These are phyloP conservation scores for Sindora glabra DNA, from an alignment of 306 rosid species.

Conservation along the genomic window DNA sequence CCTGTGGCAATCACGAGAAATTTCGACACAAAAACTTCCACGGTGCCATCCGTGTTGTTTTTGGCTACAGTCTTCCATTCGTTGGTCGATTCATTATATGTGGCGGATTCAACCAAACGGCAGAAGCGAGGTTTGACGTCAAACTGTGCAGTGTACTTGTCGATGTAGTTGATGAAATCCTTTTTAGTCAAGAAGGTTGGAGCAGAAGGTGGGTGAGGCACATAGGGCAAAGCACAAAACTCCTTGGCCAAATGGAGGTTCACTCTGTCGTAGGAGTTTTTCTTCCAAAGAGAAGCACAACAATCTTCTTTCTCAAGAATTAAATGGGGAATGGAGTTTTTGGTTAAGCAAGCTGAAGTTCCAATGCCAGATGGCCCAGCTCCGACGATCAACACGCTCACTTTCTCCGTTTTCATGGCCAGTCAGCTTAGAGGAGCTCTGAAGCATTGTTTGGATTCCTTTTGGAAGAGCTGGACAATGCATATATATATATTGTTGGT, in stretches of 20 bases:
- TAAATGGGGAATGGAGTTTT: constrained; percentile 19
- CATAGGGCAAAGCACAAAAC: constrained; percentile 25
- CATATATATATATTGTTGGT: no score
- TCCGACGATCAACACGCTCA: constrained; percentile 22
- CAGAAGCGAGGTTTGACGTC: constrained; percentile 23
- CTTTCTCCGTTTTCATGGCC: constrained; percentile 7
- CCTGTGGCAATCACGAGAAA: constrained; percentile 36
- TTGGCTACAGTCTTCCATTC: constrained; percentile 29
- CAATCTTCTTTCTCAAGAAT: constrained; percentile 45
- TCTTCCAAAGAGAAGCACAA: constrained; percentile 43
- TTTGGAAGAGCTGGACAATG: no score
- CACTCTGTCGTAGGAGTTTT: constrained; percentile 34
- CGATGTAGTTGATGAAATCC: constrained; percentile 20
- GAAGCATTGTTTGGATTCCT: no score
- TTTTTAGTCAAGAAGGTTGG: constrained; percentile 26
- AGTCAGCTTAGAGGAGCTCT: no score
- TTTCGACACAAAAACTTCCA: constrained; percentile 13
- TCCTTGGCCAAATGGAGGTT: constrained; percentile 37
- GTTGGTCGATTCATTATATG: background rate
- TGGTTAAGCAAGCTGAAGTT: constrained; percentile 25
- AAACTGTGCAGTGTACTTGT: constrained; percentile 19
- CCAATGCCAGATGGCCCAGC: constrained; percentile 50
- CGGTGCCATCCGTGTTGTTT: background rate
- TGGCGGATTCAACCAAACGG: constrained; percentile 18
- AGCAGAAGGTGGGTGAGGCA: constrained; percentile 11